phyloP scores from a whole-genome alignment of 176 grass and related monocot genomes.

The Paspalum notatum region DNA sequence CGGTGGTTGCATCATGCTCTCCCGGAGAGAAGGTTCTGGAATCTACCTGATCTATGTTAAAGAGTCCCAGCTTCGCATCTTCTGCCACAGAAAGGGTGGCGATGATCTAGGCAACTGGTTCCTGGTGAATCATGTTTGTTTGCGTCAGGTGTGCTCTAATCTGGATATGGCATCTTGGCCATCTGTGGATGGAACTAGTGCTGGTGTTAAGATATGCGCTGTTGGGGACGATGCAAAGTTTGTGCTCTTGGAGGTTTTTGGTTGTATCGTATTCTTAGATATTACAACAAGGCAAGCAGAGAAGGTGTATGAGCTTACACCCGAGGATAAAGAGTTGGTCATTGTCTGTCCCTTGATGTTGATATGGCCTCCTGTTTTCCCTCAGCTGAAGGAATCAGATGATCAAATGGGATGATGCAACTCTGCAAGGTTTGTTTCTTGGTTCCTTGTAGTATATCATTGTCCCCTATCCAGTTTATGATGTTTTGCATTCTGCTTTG shows the following conservation, averaged over 20 bases:
- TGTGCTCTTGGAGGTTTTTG: slow-evolving; percentile 21
- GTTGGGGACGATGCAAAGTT: slow-evolving; percentile 16
- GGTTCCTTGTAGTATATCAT: background rate
- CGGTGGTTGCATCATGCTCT: slow-evolving; percentile 18
- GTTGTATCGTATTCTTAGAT: slow-evolving; percentile 12
- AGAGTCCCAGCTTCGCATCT: slow-evolving; percentile 17
- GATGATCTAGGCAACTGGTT: background rate
- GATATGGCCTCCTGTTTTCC: slow-evolving; percentile 33
- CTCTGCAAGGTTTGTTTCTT: slow-evolving; percentile 20
- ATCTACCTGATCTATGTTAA: slow-evolving; percentile 16
- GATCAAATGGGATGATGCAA: background rate
- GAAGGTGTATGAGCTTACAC: slow-evolving; percentile 24
- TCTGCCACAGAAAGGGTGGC: background rate
- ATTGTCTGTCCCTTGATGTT: slow-evolving; percentile 1
- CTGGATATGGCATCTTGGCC: background rate
- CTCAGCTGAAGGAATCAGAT: background rate
- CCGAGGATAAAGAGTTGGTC: slow-evolving; percentile 17
- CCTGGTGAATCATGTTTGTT: slow-evolving; percentile 22
- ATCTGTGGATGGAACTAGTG: background rate
- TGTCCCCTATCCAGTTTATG: background rate
- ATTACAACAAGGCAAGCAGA: slow-evolving; percentile 5
- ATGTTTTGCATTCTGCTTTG: background rate
- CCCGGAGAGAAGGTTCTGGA: background rate
- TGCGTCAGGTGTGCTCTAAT: background rate
- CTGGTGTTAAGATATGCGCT: background rate